Conservation (phyloP, 177 flowering plant genomes). For the Vitis hybrid region DNA sequence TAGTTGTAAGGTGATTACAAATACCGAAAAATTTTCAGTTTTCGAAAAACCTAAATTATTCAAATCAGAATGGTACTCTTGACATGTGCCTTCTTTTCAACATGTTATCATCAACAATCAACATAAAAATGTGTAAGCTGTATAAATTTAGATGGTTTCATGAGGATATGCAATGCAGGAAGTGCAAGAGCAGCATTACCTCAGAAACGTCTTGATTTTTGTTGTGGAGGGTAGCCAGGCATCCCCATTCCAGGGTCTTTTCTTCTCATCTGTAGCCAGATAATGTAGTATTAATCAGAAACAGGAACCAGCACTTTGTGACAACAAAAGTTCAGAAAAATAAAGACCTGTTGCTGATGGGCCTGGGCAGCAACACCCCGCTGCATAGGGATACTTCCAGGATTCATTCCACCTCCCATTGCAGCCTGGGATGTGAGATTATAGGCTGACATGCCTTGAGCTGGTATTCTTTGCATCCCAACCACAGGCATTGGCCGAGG, state of each 20-base stretch:
- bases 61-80: too few relatives aligned
- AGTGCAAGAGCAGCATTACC: constrained; percentile 21
- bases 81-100: too few relatives aligned
- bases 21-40: too few relatives aligned
- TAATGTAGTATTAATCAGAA: constrained; percentile 6
- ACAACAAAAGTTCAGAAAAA: constrained; percentile 6
- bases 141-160: not conserved
- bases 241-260: constrained; percentile 88
- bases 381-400: constrained; percentile 79
- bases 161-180: not conserved
- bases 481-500: constrained; percentile 70
- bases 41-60: too few relatives aligned
- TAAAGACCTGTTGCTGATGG: constrained; percentile 70
- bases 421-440: constrained; percentile 80
- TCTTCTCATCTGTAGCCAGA: constrained; percentile 61
- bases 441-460: constrained; percentile 71
- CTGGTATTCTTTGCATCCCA: constrained; percentile 81
- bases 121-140: not conserved
- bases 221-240: constrained; percentile 83
- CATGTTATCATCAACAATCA: too few relatives aligned
- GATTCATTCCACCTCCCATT: constrained; percentile 78
- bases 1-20: too few relatives aligned
- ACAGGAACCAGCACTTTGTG: not conserved
- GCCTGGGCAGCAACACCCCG: constrained; percentile 65
- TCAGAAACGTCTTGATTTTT: constrained; percentile 74